Evolutionary conservation across 177 flowering plant species (phyloP), one percentile per base, ranked within the genome.

Genomic region (Vitis hybrid): DNA sequence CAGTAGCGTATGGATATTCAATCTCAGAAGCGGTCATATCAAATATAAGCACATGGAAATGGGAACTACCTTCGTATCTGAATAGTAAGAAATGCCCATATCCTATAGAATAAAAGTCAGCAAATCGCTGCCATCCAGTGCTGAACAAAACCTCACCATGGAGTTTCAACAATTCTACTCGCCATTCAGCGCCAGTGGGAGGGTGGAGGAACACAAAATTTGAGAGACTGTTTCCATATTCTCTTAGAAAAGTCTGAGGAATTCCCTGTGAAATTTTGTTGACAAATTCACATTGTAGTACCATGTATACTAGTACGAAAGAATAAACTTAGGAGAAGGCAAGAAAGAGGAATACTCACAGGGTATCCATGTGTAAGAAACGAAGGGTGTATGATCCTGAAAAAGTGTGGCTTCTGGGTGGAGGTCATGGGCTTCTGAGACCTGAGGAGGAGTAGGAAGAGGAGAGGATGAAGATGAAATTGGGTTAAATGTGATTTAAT

Each of bases 31-130:
- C 69, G 45, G 29, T 57, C 49, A 10, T 67, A 22, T 76, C 75
- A 31, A 71, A 76, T 56, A 76, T 67, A 45, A 58, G 15, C 4
- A 71, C 78, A 62, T 71, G 15, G 56, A 76, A 76, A 50, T 49
- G 33, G 15, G 61, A 69, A 26, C 60, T 50, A 12, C 65, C 74
- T 31, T 56, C 39, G 31, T 62, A 63, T 19, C 26, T 59, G 60
- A 76, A 76, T 3, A 76, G 49, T 2, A 76, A 5, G 16, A 76
- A 56, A 31, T 60, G 21, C 2, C 71, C 70, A 9, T 22, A 18
- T 0, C 5, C 19, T 29, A 76, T 33, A 14, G 78, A 62, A 49
- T 71, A 64, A 64, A 14, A 31, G 15, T 68, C 51, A 0, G 52
- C 56, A 48, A 69, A 65, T 2, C 70, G 57, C n/a, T 13, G 16